A percentile compares a stretch with the other conserved stretches of the same genome.
Evolutionary conservation across 805 yeast species (phyloP).

Genomic region (Tetrapisispora nanseiensis): DNA sequence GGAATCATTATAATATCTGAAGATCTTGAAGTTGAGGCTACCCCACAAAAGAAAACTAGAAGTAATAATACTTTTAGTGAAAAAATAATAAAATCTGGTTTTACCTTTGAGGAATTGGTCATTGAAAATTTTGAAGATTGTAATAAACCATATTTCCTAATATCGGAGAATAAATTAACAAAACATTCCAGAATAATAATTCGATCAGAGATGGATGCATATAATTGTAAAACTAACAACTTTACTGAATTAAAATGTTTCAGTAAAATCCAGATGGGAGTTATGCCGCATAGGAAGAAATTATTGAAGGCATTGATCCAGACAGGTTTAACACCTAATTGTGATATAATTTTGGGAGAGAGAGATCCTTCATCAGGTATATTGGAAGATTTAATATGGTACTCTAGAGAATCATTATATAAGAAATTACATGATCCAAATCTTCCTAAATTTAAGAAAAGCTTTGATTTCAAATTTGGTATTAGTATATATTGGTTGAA

Average conservation of each 20-base stretch:
- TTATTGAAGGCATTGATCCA: conserved; percentile 28
- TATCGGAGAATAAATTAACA: conserved; percentile 17
- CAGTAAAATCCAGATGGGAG: conserved; percentile 14
- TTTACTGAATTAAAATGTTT: conserved; percentile 28
- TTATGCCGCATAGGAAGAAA: conserved; percentile 21
- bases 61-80: not conserved
- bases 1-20: conserved; percentile 16
- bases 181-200: conserved; percentile 16
- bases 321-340: conserved; percentile 19
- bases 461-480: conserved; percentile 19
- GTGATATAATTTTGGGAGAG: conserved; percentile 25
- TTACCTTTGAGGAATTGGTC: conserved; percentile 24
- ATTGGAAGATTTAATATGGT: conserved; percentile 17
- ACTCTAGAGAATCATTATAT: conserved; percentile 14
- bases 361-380: conserved; percentile 20
- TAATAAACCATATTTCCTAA: conserved; percentile 13
- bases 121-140: conserved; percentile 5
- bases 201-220: conserved; percentile 28
- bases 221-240: conserved; percentile 10
- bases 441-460: conserved; percentile 8
- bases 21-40: conserved; percentile 4
- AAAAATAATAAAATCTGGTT: conserved; percentile 24
- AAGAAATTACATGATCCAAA: conserved; percentile 13
- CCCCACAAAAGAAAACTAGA: not conserved
- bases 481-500: conserved; percentile 24